phyloP scores from a whole-genome alignment of 2,329 filamentous ascomycete genomes.

The Alternaria viburni region DNA sequence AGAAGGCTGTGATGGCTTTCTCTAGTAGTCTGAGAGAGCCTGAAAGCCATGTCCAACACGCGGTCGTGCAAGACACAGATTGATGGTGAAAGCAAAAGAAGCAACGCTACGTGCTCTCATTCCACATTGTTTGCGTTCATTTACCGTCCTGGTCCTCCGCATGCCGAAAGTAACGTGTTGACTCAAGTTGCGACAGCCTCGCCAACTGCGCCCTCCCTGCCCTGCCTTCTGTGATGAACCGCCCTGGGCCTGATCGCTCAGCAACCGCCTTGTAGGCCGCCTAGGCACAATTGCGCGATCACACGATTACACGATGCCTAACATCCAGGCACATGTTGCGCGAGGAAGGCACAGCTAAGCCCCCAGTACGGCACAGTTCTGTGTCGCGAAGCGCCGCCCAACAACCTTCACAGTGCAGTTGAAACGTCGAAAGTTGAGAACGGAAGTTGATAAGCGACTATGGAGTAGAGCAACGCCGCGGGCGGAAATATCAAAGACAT shows the following conservation, averaged over 20 bases:
- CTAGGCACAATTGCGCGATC: not conserved
- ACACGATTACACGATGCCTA: not conserved
- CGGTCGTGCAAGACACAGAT: not conserved
- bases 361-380: slow-evolving; percentile 3
- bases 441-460: not conserved
- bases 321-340: not conserved
- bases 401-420: not conserved
- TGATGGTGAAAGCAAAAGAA: not conserved
- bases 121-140: not conserved
- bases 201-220: slow-evolving; percentile 2
- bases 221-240: not conserved
- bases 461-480: not conserved
- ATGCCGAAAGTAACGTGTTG: not conserved
- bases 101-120: not conserved
- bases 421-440: not conserved
- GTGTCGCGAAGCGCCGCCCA: slow-evolving; percentile 7
- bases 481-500: not conserved
- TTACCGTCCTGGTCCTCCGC: not conserved
- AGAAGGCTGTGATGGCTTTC: not conserved
- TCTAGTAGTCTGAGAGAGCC: not conserved
- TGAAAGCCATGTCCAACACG: not conserved
- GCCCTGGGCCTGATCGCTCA: not conserved
- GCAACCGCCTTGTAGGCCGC: not conserved
- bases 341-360: slow-evolving; percentile 6
- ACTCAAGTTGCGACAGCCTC: not conserved